Evolutionary conservation across 2,329 filamentous ascomycete genomes (phyloP), one percentile per base, ranked within the genome.

Genomic region (Atkinsonella hypoxylon): DNA sequence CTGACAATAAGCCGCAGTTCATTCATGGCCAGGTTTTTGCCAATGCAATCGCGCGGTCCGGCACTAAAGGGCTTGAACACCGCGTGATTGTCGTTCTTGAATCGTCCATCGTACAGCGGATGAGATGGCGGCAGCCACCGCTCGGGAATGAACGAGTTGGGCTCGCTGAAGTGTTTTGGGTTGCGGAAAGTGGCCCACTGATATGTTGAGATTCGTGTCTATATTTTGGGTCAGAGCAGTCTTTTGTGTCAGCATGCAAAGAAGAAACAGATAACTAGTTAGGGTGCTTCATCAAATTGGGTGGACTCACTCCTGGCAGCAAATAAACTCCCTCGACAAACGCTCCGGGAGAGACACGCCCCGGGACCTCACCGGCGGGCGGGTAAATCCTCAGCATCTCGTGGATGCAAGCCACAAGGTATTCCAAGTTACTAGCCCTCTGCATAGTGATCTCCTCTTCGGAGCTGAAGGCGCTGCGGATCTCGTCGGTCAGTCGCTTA

Each of bases 1-100:
- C 70, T 65, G 1, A 75, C 52, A 10, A 75, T 68, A 3, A 76
- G 54, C 1, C 73, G 68, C 68, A 77, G 70, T 56, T 77, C 73
- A 3, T 66, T 65, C 44, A 71, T 71, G 1, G 74, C 74, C 4
- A 62, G 53, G 32, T 69, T 72, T 48, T 64, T 62, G 1, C 70
- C 70, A 31, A 73, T 59, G 48, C 70, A 73, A 15, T 70, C 68
- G 6, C 70, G 54, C 2, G 69, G 61, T 0, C 71, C 69, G 9
- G 61, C 45, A 39, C 61, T 62, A 48, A 74, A 71, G 0, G 69
- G 65, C 52, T 70, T 67, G 45, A 67, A 60, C 1, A 59, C 60
- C 1, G 62, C 59, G 3, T 57, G 58, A 10, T 61, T 67, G 54
- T 79, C 75, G n/a, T 50, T 49, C 0, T 55, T 57, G 55, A 70